These are phyloP conservation scores for Scalesia atractyloides DNA, from an alignment of 129 eudicot genomes.

Conservation along the genomic window DNA sequence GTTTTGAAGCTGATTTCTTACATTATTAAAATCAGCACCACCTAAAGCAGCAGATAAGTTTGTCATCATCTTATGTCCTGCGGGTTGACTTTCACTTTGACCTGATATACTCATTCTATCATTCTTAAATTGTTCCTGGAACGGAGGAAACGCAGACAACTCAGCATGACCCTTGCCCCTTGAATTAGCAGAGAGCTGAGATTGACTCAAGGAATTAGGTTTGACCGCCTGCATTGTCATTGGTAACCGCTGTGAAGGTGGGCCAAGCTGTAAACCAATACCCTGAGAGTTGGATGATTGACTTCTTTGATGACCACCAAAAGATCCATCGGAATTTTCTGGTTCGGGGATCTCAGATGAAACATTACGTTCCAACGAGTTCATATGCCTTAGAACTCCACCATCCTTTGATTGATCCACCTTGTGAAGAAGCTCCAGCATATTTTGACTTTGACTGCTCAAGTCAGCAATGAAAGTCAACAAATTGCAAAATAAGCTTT, in stretches of 20 bases:
- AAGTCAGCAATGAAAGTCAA: slow-evolving; percentile 17
- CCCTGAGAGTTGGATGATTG: slow-evolving; percentile 76
- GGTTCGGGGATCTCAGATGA: slow-evolving; percentile 58
- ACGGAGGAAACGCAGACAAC: slow-evolving; percentile 38
- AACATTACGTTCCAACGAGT: slow-evolving; percentile 45
- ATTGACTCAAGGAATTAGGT: slow-evolving; percentile 30
- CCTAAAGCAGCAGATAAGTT: slow-evolving; percentile 44
- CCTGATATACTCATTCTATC: slow-evolving; percentile 37
- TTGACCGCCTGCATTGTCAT: slow-evolving; percentile 34
- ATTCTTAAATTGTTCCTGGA: slow-evolving; percentile 42
- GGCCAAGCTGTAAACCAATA: slow-evolving; percentile 85
- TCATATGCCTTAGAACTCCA: slow-evolving; percentile 31
- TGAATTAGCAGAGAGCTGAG: slow-evolving; percentile 38
- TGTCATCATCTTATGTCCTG: slow-evolving; percentile 34
- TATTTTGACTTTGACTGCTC: slow-evolving; percentile 80
- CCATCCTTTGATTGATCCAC: slow-evolving; percentile 76
- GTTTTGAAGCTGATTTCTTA: slow-evolving; percentile 56
- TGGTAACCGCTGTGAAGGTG: slow-evolving; percentile 65
- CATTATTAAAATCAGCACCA: slow-evolving; percentile 42
- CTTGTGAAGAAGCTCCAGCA: slow-evolving; percentile 92
- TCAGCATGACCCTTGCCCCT: slow-evolving; percentile 48
- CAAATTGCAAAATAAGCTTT: slow-evolving; percentile 13
- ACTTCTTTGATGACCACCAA: slow-evolving; percentile 52
- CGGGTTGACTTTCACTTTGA: slow-evolving; percentile 34
- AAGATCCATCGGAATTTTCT: slow-evolving; percentile 62